phyloP scores from a whole-genome alignment of 257 asterid genomes.

The Capsicum baccatum region DNA sequence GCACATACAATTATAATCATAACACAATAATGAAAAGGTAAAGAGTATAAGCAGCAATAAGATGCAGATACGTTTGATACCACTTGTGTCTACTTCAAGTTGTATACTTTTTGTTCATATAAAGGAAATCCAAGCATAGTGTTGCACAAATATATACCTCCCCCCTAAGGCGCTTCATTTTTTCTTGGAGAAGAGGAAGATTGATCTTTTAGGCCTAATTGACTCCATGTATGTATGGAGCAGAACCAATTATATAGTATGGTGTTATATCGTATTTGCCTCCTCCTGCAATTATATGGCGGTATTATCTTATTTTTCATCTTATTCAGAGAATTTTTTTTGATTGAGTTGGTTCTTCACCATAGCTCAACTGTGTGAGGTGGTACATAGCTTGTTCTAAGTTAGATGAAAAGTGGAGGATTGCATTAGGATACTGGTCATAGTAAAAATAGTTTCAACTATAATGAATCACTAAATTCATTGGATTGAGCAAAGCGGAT shows the following conservation, averaged over 20 bases:
- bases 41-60: constrained; percentile 30
- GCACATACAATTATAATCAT: neutral
- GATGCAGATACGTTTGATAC: neutral
- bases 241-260: neutral
- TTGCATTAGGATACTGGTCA: neutral
- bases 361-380: neutral
- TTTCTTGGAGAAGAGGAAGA: neutral
- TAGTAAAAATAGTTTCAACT: neutral
- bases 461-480: neutral
- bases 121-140: constrained; percentile 7
- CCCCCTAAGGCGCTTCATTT: neutral
- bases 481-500: neutral
- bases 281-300: neutral
- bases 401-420: neutral
- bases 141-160: neutral
- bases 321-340: neutral
- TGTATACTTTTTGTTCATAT: constrained; percentile 16
- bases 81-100: neutral
- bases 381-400: neutral
- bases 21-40: constrained; percentile 27
- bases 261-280: neutral
- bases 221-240: constrained; percentile 1
- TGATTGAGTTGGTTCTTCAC: neutral
- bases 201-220: neutral
- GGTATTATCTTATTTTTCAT: neutral